These are phyloP conservation scores for Dothistroma pini DNA, from an alignment of 2,329 filamentous ascomycete genomes.

Conservation along the genomic window DNA sequence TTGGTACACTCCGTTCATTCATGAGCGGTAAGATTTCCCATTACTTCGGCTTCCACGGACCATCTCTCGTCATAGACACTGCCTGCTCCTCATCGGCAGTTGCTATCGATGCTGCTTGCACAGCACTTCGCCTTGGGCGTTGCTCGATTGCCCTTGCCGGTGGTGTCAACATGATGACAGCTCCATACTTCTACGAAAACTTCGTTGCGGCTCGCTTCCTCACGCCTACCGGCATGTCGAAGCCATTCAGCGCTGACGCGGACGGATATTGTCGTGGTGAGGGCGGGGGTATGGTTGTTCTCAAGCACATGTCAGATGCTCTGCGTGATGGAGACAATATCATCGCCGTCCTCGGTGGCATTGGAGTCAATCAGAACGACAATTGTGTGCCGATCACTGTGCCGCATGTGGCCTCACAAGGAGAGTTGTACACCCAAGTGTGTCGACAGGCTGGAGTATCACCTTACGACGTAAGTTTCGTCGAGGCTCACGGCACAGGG, in stretches of 20 bases:
- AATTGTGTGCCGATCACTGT: slow-evolving; percentile 28
- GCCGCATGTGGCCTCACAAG: slow-evolving; percentile 26
- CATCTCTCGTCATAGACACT: slow-evolving; percentile 35
- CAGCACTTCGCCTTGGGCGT: slow-evolving; percentile 28
- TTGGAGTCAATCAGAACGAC: slow-evolving; percentile 28
- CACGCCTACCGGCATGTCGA: slow-evolving; percentile 46
- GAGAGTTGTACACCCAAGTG: slow-evolving; percentile 15
- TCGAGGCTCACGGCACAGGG: slow-evolving; percentile 22
- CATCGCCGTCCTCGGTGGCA: slow-evolving; percentile 22
- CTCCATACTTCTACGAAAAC: slow-evolving; percentile 31
- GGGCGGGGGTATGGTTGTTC: slow-evolving; percentile 21
- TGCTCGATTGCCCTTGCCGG: slow-evolving; percentile 34
- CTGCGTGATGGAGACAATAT: slow-evolving; percentile 31
- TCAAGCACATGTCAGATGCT: slow-evolving; percentile 33
- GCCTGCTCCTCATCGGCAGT: slow-evolving; percentile 36
- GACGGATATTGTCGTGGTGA: slow-evolving; percentile 34
- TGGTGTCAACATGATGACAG: slow-evolving; percentile 36
- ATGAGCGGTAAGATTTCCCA: slow-evolving; percentile 38
- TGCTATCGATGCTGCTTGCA: slow-evolving; percentile 32
- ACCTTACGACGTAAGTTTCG: slow-evolving; percentile 26
- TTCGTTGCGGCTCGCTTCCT: slow-evolving; percentile 41
- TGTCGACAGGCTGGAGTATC: slow-evolving; percentile 22
- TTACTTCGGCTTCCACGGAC: slow-evolving; percentile 43
- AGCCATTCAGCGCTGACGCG: slow-evolving; percentile 31
- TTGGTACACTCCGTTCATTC: slow-evolving; percentile 29